Percentiles rank a stretch among this genome's conserved stretches.
phyloP scores from a whole-genome alignment of 768 basidiomycete genomes.

The Lactarius psammicola region DNA sequence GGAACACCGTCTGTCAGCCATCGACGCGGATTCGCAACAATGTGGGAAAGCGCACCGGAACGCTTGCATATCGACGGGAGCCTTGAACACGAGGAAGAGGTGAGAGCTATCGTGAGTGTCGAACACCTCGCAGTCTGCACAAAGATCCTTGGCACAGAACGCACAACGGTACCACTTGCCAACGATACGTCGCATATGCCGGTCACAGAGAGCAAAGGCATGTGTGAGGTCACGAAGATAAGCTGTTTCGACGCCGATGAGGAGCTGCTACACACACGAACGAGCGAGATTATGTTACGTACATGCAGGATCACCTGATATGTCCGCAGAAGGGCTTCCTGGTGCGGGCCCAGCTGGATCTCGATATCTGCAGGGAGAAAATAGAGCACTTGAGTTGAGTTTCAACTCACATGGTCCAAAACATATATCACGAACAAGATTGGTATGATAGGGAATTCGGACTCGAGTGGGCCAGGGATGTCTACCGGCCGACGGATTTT shows the following conservation, averaged over 20 bases:
- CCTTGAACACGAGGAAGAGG: slow-evolving; percentile 86
- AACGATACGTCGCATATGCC: slow-evolving; percentile 76
- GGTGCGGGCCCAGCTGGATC: slow-evolving; percentile 55
- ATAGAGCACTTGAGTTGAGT: not conserved
- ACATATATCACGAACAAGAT: slow-evolving; percentile 48
- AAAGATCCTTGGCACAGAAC: slow-evolving; percentile 85
- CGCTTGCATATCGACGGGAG: slow-evolving; percentile 69
- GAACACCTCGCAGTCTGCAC: slow-evolving; percentile 73
- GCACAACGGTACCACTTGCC: slow-evolving; percentile 92
- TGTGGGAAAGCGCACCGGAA: slow-evolving; percentile 53
- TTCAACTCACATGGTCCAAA: not conserved
- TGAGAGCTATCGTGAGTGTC: slow-evolving; percentile 84
- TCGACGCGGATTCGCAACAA: slow-evolving; percentile 17
- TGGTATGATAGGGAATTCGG: slow-evolving; percentile 62
- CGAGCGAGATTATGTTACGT: too few species aligned
- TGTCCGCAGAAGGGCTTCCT: slow-evolving; percentile 35
- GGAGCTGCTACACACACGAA: not conserved
- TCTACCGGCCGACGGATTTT: slow-evolving; percentile 81
- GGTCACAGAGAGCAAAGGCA: slow-evolving; percentile 74
- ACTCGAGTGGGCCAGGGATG: slow-evolving; percentile 45
- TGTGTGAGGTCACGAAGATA: slow-evolving; percentile 65
- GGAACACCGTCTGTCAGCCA: not conserved
- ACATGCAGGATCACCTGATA: too few species aligned
- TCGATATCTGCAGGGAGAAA: slow-evolving; percentile 50
- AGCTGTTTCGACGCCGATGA: slow-evolving; percentile 39